Base-by-base conservation (phyloP, 805 yeast genomes). In the Candida bentonensis region DNA sequence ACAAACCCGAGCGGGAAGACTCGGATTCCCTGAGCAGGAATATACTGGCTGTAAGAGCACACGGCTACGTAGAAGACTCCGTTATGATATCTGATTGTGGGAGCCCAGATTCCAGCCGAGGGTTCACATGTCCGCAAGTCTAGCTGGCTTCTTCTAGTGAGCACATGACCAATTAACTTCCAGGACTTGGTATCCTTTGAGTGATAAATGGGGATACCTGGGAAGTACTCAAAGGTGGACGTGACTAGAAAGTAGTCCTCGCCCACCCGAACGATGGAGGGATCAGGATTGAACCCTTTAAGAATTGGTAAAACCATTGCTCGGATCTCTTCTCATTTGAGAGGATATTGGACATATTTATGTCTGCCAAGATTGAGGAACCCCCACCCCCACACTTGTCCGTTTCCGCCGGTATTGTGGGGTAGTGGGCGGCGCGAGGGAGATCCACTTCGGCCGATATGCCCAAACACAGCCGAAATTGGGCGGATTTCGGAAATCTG, bases 251-350 rank as follows among this genome's bases (percentile, higher is more conserved):
- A 30, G 20, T 11, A 30, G 20, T 30, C 36, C 17, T 30, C 36
- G n/a, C 17, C 36, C 11, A 30, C 36, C 13, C 36, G 11, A 30
- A 30, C 36, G 17, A 30, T 30, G 7, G 36, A 30, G 17, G 36
- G 36, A 30, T 30, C 36, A n/a, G 36, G 36, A 30, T 30, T 30
- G 36, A 30, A 30, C n/a, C 36, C 36, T n/a, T 15, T 30, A 5
- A 30, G 13, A 13, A 30, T 30, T 9, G 36, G 36, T 13, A 30
- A 17, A 11, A n/a, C 17, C 36, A 30, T 30, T 30, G 36, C 7
- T n/a, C n/a, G n/a, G n/a, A n/a, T n/a, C n/a, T n/a, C n/a, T n/a
- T n/a, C n/a, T n/a, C n/a, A n/a, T n/a, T n/a, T n/a, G n/a, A n/a
- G n/a, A n/a, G n/a, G n/a, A n/a, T n/a, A n/a, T n/a, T n/a, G n/a